A percentile compares a stretch with the other conserved stretches of the same genome.
Conservation (phyloP, 495 filamentous ascomycete genomes). For the Aspergillus bridgeri region DNA sequence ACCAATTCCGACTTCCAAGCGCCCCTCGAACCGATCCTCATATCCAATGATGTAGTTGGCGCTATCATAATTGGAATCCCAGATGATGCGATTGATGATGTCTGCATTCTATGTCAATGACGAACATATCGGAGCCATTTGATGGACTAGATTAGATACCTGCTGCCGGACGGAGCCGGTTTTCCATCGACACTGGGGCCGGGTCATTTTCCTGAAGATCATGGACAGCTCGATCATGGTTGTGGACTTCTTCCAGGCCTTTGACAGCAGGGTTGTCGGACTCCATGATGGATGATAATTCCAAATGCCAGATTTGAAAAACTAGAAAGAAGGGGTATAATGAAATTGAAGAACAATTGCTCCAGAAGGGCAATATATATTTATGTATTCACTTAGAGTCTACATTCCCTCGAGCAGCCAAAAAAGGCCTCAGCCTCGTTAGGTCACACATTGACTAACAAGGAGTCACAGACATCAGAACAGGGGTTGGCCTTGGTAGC, state of each 20-base stretch:
- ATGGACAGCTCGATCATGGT: not conserved
- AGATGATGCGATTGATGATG: constrained; percentile 68
- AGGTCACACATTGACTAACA: not conserved
- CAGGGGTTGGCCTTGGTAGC: not conserved
- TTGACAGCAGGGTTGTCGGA: not conserved
- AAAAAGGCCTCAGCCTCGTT: not conserved
- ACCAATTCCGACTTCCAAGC: constrained; percentile 58
- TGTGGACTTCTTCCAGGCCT: not conserved
- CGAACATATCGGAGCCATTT: not conserved
- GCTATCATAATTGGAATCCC: constrained; percentile 61
- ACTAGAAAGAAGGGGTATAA: not conserved
- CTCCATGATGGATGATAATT: not conserved
- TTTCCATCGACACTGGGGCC: not conserved
- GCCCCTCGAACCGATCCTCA: constrained; percentile 67
- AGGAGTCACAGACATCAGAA: not conserved
- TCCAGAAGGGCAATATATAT: not conserved
- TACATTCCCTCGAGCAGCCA: not conserved
- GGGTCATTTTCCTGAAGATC: not conserved
- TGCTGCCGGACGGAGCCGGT: constrained; percentile 16
- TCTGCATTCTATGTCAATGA: constrained; percentile 35
- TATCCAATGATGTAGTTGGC: constrained; percentile 71
- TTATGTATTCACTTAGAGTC: not conserved
- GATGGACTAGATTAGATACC: constrained; percentile 1
- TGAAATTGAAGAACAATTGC: not conserved
- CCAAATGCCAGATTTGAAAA: not conserved